These are phyloP conservation scores for Climacium dendroides DNA, from an alignment of 225 moss, liverwort and hornwort genomes.

Conservation along the genomic window DNA sequence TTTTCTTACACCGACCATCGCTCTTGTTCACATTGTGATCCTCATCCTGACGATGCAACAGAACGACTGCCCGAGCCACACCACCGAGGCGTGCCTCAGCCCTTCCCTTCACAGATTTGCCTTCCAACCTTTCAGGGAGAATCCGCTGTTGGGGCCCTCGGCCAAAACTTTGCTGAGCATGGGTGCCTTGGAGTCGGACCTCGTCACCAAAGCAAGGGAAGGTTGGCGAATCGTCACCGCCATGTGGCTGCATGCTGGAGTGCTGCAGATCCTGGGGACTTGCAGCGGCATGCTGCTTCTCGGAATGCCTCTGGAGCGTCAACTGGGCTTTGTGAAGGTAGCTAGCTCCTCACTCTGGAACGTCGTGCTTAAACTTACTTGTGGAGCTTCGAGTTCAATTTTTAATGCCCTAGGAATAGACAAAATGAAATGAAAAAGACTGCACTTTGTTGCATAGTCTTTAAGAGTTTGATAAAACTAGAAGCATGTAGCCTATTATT, in stretches of 20 bases:
- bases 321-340: constrained; percentile 39
- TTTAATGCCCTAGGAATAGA: not conserved
- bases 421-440: not conserved
- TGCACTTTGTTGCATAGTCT: not conserved
- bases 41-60: constrained; percentile 34
- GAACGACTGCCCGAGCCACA: constrained; percentile 32
- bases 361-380: not conserved
- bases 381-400: not conserved
- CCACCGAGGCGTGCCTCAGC: not conserved
- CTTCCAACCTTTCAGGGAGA: constrained; percentile 40
- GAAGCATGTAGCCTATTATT: not conserved
- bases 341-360: not conserved
- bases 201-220: constrained; percentile 29
- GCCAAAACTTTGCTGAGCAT: constrained; percentile 32
- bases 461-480: not conserved
- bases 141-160: constrained; percentile 47
- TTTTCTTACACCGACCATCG: constrained; percentile 8
- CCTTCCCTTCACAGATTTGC: constrained; percentile 22
- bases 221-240: constrained; percentile 49
- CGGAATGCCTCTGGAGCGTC: constrained; percentile 45
- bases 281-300: constrained; percentile 22
- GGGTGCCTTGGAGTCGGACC: constrained; percentile 41
- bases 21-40: constrained; percentile 9
- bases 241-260: constrained; percentile 52
- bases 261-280: constrained; percentile 26